Evolutionary conservation across 108 stramenopile genomes (phyloP).

Genomic region (Phaeodactylum tricornutum): DNA sequence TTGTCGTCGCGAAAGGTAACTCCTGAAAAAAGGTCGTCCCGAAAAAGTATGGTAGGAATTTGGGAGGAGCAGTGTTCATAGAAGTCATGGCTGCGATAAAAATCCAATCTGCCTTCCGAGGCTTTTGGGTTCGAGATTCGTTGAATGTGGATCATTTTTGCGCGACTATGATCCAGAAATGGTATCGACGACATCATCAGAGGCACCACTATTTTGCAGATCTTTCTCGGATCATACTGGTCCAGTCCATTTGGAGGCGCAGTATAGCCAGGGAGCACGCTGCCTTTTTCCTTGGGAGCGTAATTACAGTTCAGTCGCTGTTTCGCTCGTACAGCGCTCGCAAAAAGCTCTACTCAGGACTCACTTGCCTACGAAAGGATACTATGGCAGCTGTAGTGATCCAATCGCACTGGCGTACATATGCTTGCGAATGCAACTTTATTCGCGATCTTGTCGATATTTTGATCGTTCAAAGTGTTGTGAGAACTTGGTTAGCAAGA

Average conservation of each 20-base stretch:
- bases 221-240: slow-evolving; percentile 36
- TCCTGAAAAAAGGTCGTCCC: not conserved
- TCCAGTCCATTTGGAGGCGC: slow-evolving; percentile 39
- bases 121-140: slow-evolving; percentile 75
- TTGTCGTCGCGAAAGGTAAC: not conserved
- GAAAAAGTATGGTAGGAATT: not conserved
- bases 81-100: slow-evolving; percentile 47
- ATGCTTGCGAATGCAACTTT: slow-evolving; percentile 44
- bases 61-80: slow-evolving; percentile 9
- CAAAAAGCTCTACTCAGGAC: slow-evolving; percentile 2
- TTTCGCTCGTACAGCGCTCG: slow-evolving; percentile 36
- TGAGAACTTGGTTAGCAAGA: slow-evolving; percentile 41
- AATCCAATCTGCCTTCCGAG: slow-evolving; percentile 70
- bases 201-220: slow-evolving; percentile 28
- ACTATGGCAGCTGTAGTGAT: slow-evolving; percentile 36
- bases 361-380: slow-evolving; percentile 1
- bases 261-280: slow-evolving; percentile 27
- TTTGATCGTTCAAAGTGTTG: slow-evolving; percentile 52
- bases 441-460: slow-evolving; percentile 45
- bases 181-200: slow-evolving; percentile 22
- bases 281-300: slow-evolving; percentile 33
- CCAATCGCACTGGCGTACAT: slow-evolving; percentile 47
- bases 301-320: slow-evolving; percentile 47
- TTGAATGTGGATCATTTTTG: slow-evolving; percentile 61
- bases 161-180: slow-evolving; percentile 53